These are phyloP conservation scores for Penicillium taxi DNA, from an alignment of 495 filamentous ascomycete species.

Conservation along the genomic window DNA sequence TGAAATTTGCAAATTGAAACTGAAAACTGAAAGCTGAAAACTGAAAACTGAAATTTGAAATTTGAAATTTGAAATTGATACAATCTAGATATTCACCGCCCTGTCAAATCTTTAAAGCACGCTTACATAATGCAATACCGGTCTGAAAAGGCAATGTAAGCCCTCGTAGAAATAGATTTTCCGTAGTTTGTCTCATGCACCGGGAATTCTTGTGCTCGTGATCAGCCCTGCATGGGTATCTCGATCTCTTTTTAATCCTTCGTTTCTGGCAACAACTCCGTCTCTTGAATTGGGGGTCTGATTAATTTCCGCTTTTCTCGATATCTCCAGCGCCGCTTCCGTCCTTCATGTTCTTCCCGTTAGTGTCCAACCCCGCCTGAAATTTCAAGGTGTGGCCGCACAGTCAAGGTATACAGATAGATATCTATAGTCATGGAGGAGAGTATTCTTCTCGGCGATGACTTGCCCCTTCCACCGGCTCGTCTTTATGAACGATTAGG, in stretches of 20 bases:
- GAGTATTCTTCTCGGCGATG: slow-evolving; percentile 44
- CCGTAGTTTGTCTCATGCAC: too few species aligned
- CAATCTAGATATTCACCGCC: too few species aligned
- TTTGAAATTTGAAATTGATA: not conserved
- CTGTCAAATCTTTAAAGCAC: too few species aligned
- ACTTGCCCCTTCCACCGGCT: slow-evolving; percentile 58
- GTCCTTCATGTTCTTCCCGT: slow-evolving; percentile 13
- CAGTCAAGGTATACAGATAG: not conserved
- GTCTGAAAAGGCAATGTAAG: too few species aligned
- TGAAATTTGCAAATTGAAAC: too few species aligned
- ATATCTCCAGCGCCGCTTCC: slow-evolving; percentile 7
- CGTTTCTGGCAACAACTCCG: not conserved
- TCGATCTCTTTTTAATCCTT: slow-evolving; percentile 1
- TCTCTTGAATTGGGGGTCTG: slow-evolving; percentile 1
- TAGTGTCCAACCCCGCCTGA: not conserved
- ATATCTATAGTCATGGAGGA: slow-evolving; percentile 27
- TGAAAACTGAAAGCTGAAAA: too few species aligned
- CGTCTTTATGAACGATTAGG: slow-evolving; percentile 65
- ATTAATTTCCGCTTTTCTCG: not conserved
- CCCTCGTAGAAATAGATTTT: too few species aligned
- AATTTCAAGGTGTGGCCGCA: not conserved
- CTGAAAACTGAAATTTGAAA: not conserved
- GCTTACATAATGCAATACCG: too few species aligned
- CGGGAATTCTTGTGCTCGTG: slow-evolving; percentile 6
- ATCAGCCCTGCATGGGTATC: slow-evolving; percentile 1